Evolutionary conservation across 306 rosid genomes (phyloP).

Genomic region (Prosopis cineraria): DNA sequence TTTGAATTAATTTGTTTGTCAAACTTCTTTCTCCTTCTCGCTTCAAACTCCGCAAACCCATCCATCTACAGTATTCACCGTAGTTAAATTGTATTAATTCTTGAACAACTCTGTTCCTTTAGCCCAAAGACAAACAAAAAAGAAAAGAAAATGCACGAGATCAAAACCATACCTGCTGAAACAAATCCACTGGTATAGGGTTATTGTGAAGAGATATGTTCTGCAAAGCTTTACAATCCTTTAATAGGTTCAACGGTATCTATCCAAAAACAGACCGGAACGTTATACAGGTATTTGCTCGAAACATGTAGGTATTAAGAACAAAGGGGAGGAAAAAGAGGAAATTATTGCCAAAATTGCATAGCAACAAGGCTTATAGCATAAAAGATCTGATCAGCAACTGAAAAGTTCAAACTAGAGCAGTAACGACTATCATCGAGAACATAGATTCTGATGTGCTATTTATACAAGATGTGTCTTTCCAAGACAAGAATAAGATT

Average conservation of each 20-base stretch:
- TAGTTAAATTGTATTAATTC: constrained; percentile 29
- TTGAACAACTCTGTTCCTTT: constrained; percentile 8
- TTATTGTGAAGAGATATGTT: constrained; percentile 87
- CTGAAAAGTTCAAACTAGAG: background rate
- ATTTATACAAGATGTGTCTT: background rate
- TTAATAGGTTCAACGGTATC: constrained; percentile 77
- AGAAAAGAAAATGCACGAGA: background rate
- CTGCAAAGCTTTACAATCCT: constrained; percentile 90
- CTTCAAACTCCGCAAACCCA: constrained; percentile 94
- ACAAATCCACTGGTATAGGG: constrained; percentile 90
- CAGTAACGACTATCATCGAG: constrained; percentile 9
- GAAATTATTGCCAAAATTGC: background rate
- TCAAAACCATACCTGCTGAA: constrained; percentile 71
- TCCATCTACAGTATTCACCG: constrained; percentile 60
- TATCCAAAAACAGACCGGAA: constrained; percentile 39
- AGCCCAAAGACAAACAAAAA: background rate
- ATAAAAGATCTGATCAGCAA: constrained; percentile 1
- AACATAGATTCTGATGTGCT: background rate
- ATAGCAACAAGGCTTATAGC: background rate
- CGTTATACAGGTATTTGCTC: constrained; percentile 5
- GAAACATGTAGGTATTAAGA: background rate
- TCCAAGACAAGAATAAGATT: constrained; percentile 18
- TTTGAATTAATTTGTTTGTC: constrained; percentile 95
- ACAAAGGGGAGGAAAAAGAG: background rate
- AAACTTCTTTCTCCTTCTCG: constrained; percentile 84